Conservation (phyloP, 495 filamentous ascomycete genomes). For the Penicillium ochrochloron region DNA sequence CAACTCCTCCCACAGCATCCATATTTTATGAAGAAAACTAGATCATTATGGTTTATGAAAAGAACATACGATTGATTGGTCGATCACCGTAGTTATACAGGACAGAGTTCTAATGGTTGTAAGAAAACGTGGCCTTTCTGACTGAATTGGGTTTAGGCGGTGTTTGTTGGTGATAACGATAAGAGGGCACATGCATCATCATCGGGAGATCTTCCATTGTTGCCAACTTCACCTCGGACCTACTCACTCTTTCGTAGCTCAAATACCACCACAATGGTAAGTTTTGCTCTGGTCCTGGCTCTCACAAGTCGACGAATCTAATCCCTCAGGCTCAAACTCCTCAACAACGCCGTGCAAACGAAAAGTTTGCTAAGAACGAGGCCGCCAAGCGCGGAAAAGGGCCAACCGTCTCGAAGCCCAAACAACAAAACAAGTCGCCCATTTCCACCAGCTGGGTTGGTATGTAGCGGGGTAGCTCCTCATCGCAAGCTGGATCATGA, state of each 20-base stretch:
- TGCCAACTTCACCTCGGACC: not conserved
- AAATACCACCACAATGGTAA: not conserved
- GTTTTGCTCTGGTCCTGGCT: not conserved
- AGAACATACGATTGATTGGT: too few species aligned
- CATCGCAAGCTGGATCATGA: not conserved
- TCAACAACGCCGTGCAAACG: slow-evolving; percentile 87
- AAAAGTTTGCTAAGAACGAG: slow-evolving; percentile 78
- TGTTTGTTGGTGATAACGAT: not conserved
- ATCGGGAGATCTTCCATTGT: not conserved
- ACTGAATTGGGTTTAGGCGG: slow-evolving; percentile 2
- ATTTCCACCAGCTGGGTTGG: slow-evolving; percentile 83
- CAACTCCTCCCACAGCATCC: too few species aligned
- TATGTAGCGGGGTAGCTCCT: slow-evolving; percentile 51
- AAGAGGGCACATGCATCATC: not conserved
- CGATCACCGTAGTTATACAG: too few species aligned
- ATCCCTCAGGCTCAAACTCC: slow-evolving; percentile 83
- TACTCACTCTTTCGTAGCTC: not conserved
- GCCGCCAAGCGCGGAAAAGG: slow-evolving; percentile 84
- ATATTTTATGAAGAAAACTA: too few species aligned
- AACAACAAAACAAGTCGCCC: slow-evolving; percentile 71
- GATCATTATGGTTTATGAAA: too few species aligned
- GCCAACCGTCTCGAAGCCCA: slow-evolving; percentile 68
- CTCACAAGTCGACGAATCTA: not conserved
- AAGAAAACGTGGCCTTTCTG: slow-evolving; percentile 10
- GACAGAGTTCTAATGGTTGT: not conserved